A percentile compares a stretch with the other conserved stretches of the same genome.
phyloP scores from a whole-genome alignment of 345 rosid species.

The Lepidium sativum region DNA sequence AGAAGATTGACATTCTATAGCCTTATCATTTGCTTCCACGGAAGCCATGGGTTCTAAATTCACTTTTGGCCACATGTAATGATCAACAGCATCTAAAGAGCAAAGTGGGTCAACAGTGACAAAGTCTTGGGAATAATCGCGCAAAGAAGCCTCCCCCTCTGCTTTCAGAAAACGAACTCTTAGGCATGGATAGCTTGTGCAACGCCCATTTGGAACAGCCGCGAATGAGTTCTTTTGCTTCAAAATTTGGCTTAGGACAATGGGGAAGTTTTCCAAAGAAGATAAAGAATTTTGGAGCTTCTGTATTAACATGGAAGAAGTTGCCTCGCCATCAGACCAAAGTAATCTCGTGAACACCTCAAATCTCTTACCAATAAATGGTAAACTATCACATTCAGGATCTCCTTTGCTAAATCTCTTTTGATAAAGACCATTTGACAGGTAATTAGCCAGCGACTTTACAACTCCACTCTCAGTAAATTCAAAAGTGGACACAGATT shows the following conservation, averaged over 20 bases:
- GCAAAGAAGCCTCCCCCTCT: slow-evolving; percentile 58
- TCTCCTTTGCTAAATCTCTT: slow-evolving; percentile 30
- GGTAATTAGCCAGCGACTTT: slow-evolving; percentile 55
- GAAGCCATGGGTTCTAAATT: slow-evolving; percentile 26
- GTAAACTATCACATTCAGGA: slow-evolving; percentile 21
- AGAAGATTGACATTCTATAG: slow-evolving; percentile 32
- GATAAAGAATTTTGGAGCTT: slow-evolving; percentile 76
- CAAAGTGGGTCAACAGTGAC: slow-evolving; percentile 75
- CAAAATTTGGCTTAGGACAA: slow-evolving; percentile 43
- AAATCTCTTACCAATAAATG: slow-evolving; percentile 53
- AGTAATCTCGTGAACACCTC: slow-evolving; percentile 56
- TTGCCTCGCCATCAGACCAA: slow-evolving; percentile 42
- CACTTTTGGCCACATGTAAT: slow-evolving; percentile 60
- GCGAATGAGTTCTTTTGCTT: slow-evolving; percentile 59
- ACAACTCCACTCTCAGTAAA: slow-evolving; percentile 84
- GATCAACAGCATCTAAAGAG: slow-evolving; percentile 55
- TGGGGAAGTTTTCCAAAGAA: slow-evolving; percentile 74
- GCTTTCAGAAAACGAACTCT: slow-evolving; percentile 61
- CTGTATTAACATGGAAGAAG: slow-evolving; percentile 43
- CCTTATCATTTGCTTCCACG: slow-evolving; percentile 27
- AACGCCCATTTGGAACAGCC: slow-evolving; percentile 52
- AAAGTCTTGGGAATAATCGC: slow-evolving; percentile 47
- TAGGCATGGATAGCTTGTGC: slow-evolving; percentile 52
- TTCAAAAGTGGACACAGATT: slow-evolving; percentile 86
- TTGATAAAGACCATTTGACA: slow-evolving; percentile 51